Base-by-base conservation (phyloP, 306 rosid species). In the Inga oerstediana region DNA sequence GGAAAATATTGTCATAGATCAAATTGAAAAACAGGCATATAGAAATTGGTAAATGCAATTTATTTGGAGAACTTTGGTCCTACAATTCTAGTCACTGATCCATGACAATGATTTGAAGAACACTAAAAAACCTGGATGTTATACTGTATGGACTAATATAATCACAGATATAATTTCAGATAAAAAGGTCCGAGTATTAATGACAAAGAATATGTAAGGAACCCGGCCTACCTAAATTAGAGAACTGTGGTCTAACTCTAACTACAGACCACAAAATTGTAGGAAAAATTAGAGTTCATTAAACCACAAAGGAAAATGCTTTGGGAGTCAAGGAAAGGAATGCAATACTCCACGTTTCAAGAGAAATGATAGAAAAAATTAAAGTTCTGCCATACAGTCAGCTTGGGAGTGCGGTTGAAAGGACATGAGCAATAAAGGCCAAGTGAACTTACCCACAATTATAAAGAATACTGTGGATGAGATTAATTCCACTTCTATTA, bases 371-470 rank as follows among this genome's bases (percentile, higher is more conserved):
- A 3, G 10, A 32, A 19, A 37, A 56, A 27, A 61, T 69, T 7
- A 59, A 22, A 59, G 24, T 22, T 59, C 66, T 41, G 49, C 6
- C 8, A 46, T 3, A 16, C 9, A 22, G 3, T 44, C 17, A 24
- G 68, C 64, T 48, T 14, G 24, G 61, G 49, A 79, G 75, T 44
- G 32, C 41, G 41, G 62, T 52, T 69, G 43, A 79, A 73, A 41
- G 27, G 34, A 52, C 37, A 37, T 7, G 66, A 54, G 65, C 61
- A 46, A 10, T 2, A 10, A 5, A 59, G 82, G 8, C 41, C 14
- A 88, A 85, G 81, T 32, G 75, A 45, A 16, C 94, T 89, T 81
- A 94, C 98, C 98, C 90, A 85, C 88, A 58, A 80, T 84, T 90
- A 70, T 92, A 92, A 22, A 92, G 67, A 84, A 94, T 75, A 84